Base-by-base conservation (phyloP, 2,329 filamentous ascomycete species). In the Aspergillus quadricinctus region DNA sequence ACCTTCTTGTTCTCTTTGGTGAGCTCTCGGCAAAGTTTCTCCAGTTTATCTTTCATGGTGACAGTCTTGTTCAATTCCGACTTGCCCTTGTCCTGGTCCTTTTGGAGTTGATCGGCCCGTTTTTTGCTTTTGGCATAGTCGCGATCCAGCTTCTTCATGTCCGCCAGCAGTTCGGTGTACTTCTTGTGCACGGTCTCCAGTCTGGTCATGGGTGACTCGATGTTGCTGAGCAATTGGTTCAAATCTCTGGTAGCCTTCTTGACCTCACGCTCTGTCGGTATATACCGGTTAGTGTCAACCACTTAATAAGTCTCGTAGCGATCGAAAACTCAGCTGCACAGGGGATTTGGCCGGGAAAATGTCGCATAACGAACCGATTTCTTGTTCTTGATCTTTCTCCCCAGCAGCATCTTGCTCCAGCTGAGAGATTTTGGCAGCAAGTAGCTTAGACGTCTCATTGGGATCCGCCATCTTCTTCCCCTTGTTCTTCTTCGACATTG, bases 1-100 rank as follows among this genome's bases (percentile, higher is more conserved):
- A 99, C 86, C 77, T 96, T 95, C 76, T 97, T 97, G 74, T 99
- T 99, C 70, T 99, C 94, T 67, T 93, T 89, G 58, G 95, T 94
- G 54, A 99, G 82, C 74, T 99, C 94, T 55, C 94, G 83, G 67
- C 92, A 97, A 31, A 99, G 80, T 72, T 97, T 99, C 76, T 99
- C 94, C 48, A 99, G 80, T 76, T 97, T 97, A 73, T 97, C 92
- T 74, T 96, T 97, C 70, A 97, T 85, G 1, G 88, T 89, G 21
- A 89, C 87, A 23, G 92, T 93, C 77, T 96, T 96, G 76, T 86
- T 93, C 55, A 96, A 80, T 72, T 99, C 94, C 49, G 88, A 89
- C 66, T 92, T 86, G 56, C 89, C 88, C 64, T 90, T 87, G 71
- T 99, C 94, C 73, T 96, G 95, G 68, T 99, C 94, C 73, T 97